Percentiles rank a stretch among this genome's conserved stretches.
Conservation (phyloP, 208 protist genomes). For the Wallacemonas rigidus region DNA sequence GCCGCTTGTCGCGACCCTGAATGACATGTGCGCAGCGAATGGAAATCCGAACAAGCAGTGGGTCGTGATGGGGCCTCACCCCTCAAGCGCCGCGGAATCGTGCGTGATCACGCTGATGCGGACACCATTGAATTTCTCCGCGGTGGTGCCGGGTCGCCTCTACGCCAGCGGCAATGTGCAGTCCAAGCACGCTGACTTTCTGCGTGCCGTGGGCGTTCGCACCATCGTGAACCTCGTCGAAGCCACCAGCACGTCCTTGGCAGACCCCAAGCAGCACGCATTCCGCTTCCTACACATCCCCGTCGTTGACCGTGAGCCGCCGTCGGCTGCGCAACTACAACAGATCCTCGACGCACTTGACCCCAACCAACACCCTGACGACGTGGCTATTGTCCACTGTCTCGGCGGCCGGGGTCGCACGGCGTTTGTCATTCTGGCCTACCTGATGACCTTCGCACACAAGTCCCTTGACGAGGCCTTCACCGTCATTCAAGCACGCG, state of each 20-base stretch:
- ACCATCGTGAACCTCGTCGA: slow-evolving; percentile 21
- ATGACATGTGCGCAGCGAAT: slow-evolving; percentile 10
- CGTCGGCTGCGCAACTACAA: slow-evolving; percentile 11
- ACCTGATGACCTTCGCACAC: slow-evolving; percentile 16
- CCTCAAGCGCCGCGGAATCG: not conserved
- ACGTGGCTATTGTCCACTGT: slow-evolving; percentile 21
- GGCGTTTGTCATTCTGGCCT: slow-evolving; percentile 18
- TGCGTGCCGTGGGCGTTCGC: slow-evolving; percentile 11
- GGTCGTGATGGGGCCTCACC: not conserved
- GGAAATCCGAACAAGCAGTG: slow-evolving; percentile 17
- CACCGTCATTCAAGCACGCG: slow-evolving; percentile 15
- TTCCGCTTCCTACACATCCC: slow-evolving; percentile 20
- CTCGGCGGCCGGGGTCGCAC: slow-evolving; percentile 22
- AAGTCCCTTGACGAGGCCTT: slow-evolving; percentile 17
- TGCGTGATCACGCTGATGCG: slow-evolving; percentile 9
- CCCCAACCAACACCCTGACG: not conserved
- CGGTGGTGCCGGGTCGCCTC: slow-evolving; percentile 1
- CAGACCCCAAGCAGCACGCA: not conserved
- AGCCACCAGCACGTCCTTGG: slow-evolving; percentile 18
- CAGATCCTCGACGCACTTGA: slow-evolving; percentile 18
- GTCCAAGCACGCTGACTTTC: slow-evolving; percentile 15
- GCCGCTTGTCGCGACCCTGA: not conserved
- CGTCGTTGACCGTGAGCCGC: slow-evolving; percentile 17
- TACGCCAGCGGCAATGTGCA: slow-evolving; percentile 22
- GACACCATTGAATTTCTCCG: slow-evolving; percentile 20